Base-by-base conservation (phyloP, 2,329 filamentous ascomycete species). In the Sclerotinia trifoliorum region DNA sequence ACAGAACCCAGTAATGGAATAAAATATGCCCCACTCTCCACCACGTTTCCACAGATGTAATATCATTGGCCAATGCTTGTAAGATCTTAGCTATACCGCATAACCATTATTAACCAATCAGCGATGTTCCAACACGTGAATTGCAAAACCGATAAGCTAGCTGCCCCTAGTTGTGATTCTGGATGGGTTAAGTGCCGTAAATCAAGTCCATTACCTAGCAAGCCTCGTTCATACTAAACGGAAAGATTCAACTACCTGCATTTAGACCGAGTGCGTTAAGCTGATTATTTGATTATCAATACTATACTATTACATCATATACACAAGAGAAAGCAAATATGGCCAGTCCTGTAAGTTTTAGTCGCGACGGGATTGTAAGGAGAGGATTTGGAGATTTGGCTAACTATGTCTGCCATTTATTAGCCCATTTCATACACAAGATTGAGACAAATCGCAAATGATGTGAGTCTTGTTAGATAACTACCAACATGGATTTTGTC, bases 401-500 rank as follows among this genome's bases (percentile, higher is more conserved):
- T 42, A 56, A 57, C 68, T 71, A 61, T 70, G 54, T 17, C 48
- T 49, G 35, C 7, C 35, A 35, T 5, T 32, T 32, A 74, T 75
- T 65, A 94, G 91, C 93, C 93, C 70, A 85, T 96, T 75, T 85
- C 91, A 70, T 85, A 88, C 74, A 89, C 88, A 76, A 85, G 93
- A 73, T 86, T 97, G 73, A 91, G 90, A 82, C 91, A 95, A 82
- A 94, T 97, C 78, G 90, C 91, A 75, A 88, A 87, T 78, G 90
- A 94, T 83, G 92, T 94, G 85, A 77, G 72, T 60, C n/a, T 65
- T 65, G n/a, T 63, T 35, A 51, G 11, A 39, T 51, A 5, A 35
- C 17, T 29, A 2, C n/a, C 26, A 39, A 21, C 24, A 52, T 39
- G 11, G 17, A 26, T 26, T 35, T n/a, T 64, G 57, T 39, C 65